Conservation (phyloP, 2,329 filamentous ascomycete species). For the Plectosphaerella sp. region DNA sequence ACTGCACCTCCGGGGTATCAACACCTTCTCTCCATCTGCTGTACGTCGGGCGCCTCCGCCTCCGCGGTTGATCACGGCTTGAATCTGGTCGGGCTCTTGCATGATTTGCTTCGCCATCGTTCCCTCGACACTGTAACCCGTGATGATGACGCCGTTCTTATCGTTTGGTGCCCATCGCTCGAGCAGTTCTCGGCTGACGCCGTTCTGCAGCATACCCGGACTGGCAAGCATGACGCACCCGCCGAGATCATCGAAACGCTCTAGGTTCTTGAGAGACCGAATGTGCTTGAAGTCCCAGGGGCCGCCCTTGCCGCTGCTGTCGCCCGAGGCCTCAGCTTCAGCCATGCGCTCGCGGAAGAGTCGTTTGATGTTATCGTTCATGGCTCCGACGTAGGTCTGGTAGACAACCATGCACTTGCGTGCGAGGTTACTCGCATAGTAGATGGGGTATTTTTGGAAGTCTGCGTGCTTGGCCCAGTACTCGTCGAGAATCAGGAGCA, state of each 20-base stretch:
- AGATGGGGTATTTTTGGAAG: conserved; percentile 87
- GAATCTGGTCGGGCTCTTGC: conserved; percentile 91
- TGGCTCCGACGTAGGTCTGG: conserved; percentile 94
- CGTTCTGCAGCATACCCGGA: conserved; percentile 97
- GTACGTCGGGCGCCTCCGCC: conserved; percentile 59
- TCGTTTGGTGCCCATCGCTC: conserved; percentile 95
- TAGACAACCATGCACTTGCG: conserved; percentile 98
- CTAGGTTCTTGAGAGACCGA: conserved; percentile 83
- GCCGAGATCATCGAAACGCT: conserved; percentile 93
- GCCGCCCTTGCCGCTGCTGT: conserved; percentile 69
- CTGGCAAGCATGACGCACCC: conserved; percentile 96
- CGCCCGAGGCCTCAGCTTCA: conserved; percentile 77
- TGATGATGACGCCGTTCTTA: conserved; percentile 97
- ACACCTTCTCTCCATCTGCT: conserved; percentile 75
- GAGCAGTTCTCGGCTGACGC: conserved; percentile 85
- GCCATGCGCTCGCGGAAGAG: conserved; percentile 92
- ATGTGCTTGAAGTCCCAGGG: conserved; percentile 98
- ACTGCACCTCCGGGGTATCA: conserved; percentile 89
- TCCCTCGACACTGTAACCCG: conserved; percentile 95
- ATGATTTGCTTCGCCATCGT: conserved; percentile 97
- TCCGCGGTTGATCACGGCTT: conserved; percentile 81
- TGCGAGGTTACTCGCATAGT: conserved; percentile 93
- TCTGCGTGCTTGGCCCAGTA: conserved; percentile 92
- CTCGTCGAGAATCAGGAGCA: conserved; percentile 91
- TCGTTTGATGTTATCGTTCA: conserved; percentile 98